Base-by-base conservation (phyloP, 306 rosid species). In the Cicer bijugum region DNA sequence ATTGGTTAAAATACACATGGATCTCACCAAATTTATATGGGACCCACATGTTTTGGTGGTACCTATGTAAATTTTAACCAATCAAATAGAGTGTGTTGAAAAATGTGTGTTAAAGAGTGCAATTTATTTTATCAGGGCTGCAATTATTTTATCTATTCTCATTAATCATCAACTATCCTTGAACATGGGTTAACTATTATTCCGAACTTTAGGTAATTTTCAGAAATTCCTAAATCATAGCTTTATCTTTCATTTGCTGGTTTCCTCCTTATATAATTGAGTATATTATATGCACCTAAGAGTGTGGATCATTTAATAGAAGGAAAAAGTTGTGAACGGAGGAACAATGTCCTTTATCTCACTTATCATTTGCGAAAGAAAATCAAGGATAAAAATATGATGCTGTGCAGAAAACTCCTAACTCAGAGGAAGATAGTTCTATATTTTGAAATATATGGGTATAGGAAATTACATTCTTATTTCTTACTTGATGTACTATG, bases 131-230 rank as follows among this genome's bases (percentile, higher is more conserved):
- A 28, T 28, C n/a, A 10, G 14, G 15, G 17, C 44, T 28, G 35
- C 37, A 15, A n/a, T 75, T 2, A 39, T 33, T 33, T 43, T 33
- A 48, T 16, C 19, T 37, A 15, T 59, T 28, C 7, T 44, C 16
- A 4, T 45, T 45, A 33, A 46, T 51, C 38, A 15, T 33, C 58
- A 15, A 33, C 48, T 73, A 46, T 60, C 51, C 16, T 59, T 33
- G 40, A 28, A 57, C 8, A 57, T 57, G n/a, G 8, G 23, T 23
- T 57, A 57, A 57, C 63, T 28, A 57, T 59, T 37, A 28, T 44
- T 72, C 37, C 66, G 28, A 58, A 58, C 47, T 20, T 50, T 57
- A 6, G 46, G 45, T 59, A 14, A 58, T 59, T 57, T 57, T 57
- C 40, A 57, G 63, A 9, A 57, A 4, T 57, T 57, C 15, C 7